These are phyloP conservation scores for Carex cristatella DNA, from an alignment of 176 grass and related monocot species.

Conservation along the genomic window DNA sequence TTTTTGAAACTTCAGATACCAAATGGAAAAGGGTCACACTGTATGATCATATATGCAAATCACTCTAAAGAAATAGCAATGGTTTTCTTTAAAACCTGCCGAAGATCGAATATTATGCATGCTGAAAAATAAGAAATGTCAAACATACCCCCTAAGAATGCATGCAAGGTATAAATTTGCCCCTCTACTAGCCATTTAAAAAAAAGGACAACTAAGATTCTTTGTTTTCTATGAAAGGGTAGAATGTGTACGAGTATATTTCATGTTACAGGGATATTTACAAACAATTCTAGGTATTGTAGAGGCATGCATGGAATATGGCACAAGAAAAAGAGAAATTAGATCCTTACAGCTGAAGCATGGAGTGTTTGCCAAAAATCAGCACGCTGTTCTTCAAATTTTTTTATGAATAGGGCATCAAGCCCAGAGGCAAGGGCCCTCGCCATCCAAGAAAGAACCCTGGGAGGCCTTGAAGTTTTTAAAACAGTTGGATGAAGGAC, in stretches of 20 bases:
- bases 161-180: not conserved
- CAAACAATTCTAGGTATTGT: not conserved
- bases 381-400: conserved; percentile 72
- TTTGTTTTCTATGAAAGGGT: not conserved
- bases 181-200: not conserved
- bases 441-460: conserved; percentile 70
- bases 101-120: not conserved
- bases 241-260: not conserved
- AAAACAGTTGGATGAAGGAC: conserved; percentile 84
- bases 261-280: not conserved
- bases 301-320: not conserved
- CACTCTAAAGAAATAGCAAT: not conserved
- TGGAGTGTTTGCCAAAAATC: conserved; percentile 92
- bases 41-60: not conserved
- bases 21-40: not conserved
- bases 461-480: conserved; percentile 72
- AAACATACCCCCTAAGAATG: not conserved
- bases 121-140: not conserved
- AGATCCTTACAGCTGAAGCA: conserved; percentile 69
- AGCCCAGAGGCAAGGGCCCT: conserved; percentile 61
- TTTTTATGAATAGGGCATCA: conserved; percentile 75
- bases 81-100: not conserved
- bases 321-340: not conserved
- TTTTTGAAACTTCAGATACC: not conserved
- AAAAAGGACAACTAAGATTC: not conserved